These are phyloP conservation scores for Colletotrichum navitas DNA, from an alignment of 2,329 filamentous ascomycete species.

Conservation along the genomic window DNA sequence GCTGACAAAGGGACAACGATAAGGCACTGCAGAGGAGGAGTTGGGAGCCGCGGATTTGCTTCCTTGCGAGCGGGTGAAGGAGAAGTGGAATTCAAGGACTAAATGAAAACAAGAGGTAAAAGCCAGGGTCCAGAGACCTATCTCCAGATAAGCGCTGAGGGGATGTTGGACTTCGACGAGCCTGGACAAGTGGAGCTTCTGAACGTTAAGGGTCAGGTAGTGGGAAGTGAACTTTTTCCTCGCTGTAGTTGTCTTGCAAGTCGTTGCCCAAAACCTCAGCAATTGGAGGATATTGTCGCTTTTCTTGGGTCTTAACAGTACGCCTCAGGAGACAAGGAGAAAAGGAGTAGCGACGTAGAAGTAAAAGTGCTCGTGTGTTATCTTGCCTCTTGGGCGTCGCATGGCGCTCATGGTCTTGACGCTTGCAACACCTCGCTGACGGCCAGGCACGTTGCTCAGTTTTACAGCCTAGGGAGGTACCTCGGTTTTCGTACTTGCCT, in stretches of 20 bases:
- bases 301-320: not conserved
- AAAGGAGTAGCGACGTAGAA: not conserved
- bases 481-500: slow-evolving; percentile 32
- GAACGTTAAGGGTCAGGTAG: slow-evolving; percentile 20
- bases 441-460: not conserved
- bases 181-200: slow-evolving; percentile 25
- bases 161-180: slow-evolving; percentile 38
- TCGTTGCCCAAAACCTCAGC: not conserved
- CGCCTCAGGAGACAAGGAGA: not conserved
- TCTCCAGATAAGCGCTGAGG: slow-evolving; percentile 41
- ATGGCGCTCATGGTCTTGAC: slow-evolving; percentile 22
- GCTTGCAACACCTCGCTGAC: slow-evolving; percentile 15
- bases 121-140: slow-evolving; percentile 32
- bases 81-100: slow-evolving; percentile 16
- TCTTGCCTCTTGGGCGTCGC: slow-evolving; percentile 26
- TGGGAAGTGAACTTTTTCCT: not conserved
- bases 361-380: slow-evolving; percentile 33
- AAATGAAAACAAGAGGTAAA: slow-evolving; percentile 28
- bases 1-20: not conserved
- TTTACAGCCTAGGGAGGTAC: not conserved
- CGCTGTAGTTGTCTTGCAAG: not conserved
- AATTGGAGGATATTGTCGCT: not conserved
- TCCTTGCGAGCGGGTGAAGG: slow-evolving; percentile 23
- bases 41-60: slow-evolving; percentile 6
- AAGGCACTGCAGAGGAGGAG: slow-evolving; percentile 14